Conservation (phyloP, 2,329 filamentous ascomycete genomes). For the Aspergillus neotritici region DNA sequence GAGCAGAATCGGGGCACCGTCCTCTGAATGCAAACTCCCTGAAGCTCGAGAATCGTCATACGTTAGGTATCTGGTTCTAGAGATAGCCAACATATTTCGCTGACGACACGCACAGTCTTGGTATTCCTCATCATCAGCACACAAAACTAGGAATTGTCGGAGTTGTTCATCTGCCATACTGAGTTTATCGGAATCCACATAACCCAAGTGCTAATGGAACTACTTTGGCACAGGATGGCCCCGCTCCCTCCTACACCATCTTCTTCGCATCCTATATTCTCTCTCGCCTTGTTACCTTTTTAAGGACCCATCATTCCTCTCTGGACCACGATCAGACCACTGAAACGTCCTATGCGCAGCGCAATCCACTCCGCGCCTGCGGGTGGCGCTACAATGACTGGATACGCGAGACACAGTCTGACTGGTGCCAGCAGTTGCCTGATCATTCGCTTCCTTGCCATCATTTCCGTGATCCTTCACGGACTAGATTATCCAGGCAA, state of each 20-base stretch:
- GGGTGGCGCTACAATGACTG: constrained; percentile 8
- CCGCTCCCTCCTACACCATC: constrained; percentile 49
- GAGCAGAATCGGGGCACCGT: too few species aligned
- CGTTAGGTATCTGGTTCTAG: too few species aligned
- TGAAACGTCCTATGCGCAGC: constrained; percentile 18
- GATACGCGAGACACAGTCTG: constrained; percentile 23
- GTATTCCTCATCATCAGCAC: too few species aligned
- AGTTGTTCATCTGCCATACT: neutral
- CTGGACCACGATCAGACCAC: constrained; percentile 53
- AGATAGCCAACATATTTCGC: too few species aligned
- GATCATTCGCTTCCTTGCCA: constrained; percentile 25
- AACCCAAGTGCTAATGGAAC: constrained; percentile 54
- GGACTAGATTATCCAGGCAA: constrained; percentile 52
- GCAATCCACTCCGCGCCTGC: too few species aligned
- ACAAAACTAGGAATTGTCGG: neutral
- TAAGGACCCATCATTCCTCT: constrained; percentile 52
- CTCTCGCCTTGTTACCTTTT: constrained; percentile 53
- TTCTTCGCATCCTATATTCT: constrained; percentile 60
- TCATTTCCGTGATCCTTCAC: constrained; percentile 27
- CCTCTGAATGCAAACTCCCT: too few species aligned
- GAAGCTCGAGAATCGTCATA: too few species aligned
- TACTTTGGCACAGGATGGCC: constrained; percentile 57
- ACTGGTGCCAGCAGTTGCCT: constrained; percentile 28
- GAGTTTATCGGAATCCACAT: neutral
- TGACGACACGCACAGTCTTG: too few species aligned